Evolutionary conservation across 2,329 filamentous ascomycete genomes (phyloP).

Genomic region (Dothidotthia symphoricarpi): DNA sequence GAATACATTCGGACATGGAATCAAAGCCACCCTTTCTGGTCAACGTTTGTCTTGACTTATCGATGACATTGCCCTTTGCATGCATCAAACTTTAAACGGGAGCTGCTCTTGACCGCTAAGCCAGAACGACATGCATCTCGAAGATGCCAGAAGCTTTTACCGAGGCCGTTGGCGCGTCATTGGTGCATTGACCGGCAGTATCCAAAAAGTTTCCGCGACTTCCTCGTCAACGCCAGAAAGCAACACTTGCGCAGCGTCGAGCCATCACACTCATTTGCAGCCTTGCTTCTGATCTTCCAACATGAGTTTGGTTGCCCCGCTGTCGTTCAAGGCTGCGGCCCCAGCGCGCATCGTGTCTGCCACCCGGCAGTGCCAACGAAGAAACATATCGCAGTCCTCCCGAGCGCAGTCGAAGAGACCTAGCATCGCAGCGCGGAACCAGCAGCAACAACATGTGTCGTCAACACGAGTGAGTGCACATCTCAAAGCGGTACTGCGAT

Average conservation of each 20-base stretch:
- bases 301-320: constrained; percentile 39
- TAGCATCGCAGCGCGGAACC: constrained; percentile 15
- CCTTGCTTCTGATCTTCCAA: constrained; percentile 6
- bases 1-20: too few relatives aligned
- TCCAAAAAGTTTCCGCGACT: constrained; percentile 9
- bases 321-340: constrained; percentile 35
- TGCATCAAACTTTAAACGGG: background rate
- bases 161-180: constrained; percentile 17
- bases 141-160: constrained; percentile 27
- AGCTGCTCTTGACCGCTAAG: background rate
- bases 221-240: constrained; percentile 7
- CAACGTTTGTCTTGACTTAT: too few relatives aligned
- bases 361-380: constrained; percentile 32
- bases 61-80: background rate
- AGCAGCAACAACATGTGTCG: constrained; percentile 19
- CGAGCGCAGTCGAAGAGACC: constrained; percentile 29
- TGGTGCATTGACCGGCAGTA: constrained; percentile 5
- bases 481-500: too few relatives aligned
- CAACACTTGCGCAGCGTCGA: constrained; percentile 3
- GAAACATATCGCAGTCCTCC: constrained; percentile 30
- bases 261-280: constrained; percentile 16
- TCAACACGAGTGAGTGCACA: constrained; percentile 32
- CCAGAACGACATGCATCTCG: constrained; percentile 7
- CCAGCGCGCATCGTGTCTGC: constrained; percentile 35
- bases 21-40: too few relatives aligned